A percentile compares a stretch with the other conserved stretches of the same genome.
phyloP scores from a whole-genome alignment of 208 protist genomes.

The Crithidia sp. region DNA sequence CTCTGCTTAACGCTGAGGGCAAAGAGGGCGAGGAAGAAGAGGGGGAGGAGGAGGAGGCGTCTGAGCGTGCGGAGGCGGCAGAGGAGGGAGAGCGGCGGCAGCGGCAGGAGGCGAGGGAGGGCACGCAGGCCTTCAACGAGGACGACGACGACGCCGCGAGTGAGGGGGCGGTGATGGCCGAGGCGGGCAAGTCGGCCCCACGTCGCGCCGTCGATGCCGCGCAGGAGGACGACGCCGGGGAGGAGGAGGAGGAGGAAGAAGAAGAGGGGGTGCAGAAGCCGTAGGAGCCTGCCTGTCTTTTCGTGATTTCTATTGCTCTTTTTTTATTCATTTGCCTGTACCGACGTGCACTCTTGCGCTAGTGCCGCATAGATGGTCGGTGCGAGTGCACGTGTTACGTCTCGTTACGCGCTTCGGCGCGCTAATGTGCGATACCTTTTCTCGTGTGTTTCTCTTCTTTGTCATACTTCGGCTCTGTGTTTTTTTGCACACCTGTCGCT shows the following conservation, averaged over 20 bases:
- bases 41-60: constrained; percentile 15
- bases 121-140: constrained; percentile 26
- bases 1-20: constrained; percentile 9
- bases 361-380: no score
- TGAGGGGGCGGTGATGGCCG: constrained; percentile 21
- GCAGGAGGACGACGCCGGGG: neutral
- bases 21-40: constrained; percentile 28
- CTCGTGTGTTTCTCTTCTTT: no score
- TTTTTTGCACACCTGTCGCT: no score
- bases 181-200: neutral
- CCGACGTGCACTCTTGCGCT: no score
- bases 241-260: neutral
- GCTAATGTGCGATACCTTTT: no score
- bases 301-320: no score
- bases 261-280: no score
- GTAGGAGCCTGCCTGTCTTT: no score
- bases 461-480: no score
- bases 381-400: no score
- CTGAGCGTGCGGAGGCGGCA: neutral
- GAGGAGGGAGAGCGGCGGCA: neutral
- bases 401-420: no score
- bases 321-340: no score
- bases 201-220: neutral
- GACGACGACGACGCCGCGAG: constrained; percentile 34
- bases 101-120: constrained; percentile 6